Percentiles rank a stretch among this genome's conserved stretches.
Evolutionary conservation across 306 rosid species (phyloP).

Genomic region (Sicyos edulis): DNA sequence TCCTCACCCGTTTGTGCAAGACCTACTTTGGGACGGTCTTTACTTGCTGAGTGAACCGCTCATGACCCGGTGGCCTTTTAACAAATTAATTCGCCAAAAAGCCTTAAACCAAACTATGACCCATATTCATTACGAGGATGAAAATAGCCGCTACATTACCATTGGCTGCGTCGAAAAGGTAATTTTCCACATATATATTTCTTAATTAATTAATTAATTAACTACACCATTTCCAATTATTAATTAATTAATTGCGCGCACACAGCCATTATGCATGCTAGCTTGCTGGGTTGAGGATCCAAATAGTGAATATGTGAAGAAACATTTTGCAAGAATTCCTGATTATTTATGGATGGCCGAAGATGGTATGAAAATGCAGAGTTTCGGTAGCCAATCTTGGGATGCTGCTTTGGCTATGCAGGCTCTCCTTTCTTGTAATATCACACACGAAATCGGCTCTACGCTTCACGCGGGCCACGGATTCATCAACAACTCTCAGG

Average conservation of each 20-base stretch:
- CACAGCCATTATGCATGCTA: slow-evolving; percentile 32
- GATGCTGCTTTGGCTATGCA: slow-evolving; percentile 28
- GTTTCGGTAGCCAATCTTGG: slow-evolving; percentile 34
- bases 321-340: slow-evolving; percentile 31
- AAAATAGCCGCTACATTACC: slow-evolving; percentile 28
- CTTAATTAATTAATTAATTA: too few species aligned
- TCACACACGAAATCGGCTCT: slow-evolving; percentile 22
- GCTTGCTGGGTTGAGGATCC: slow-evolving; percentile 44
- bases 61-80: slow-evolving; percentile 35
- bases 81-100: slow-evolving; percentile 27
- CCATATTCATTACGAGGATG: slow-evolving; percentile 37
- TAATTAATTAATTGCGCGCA: too few species aligned
- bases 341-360: slow-evolving; percentile 36
- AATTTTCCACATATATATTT: too few species aligned
- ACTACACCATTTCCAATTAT: too few species aligned
- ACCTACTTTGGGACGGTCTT: slow-evolving; percentile 26
- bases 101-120: slow-evolving; percentile 27
- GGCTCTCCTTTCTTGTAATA: slow-evolving; percentile 30
- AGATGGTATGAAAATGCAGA: slow-evolving; percentile 37
- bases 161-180: slow-evolving; percentile 37
- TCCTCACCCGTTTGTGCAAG: slow-evolving; percentile 25
- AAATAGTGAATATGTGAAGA: slow-evolving; percentile 28
- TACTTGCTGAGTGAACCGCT: slow-evolving; percentile 24
- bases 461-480: slow-evolving; percentile 19
- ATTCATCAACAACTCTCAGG: slow-evolving; percentile 35